Conservation (phyloP, 306 rosid genomes). For the Begonia peltatifolia region DNA sequence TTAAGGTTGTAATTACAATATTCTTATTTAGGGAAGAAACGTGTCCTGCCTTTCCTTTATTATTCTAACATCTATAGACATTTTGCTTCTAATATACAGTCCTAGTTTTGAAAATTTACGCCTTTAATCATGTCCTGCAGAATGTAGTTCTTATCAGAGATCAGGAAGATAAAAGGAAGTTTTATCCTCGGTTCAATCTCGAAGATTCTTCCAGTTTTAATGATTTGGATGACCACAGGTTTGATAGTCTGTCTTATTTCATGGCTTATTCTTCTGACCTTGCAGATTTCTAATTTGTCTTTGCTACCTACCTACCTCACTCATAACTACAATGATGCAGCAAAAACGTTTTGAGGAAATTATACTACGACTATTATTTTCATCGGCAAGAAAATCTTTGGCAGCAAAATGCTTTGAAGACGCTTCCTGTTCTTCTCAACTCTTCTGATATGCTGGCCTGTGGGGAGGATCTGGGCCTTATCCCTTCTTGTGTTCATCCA, state of each 20-base stretch:
- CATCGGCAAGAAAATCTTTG: constrained; percentile 92
- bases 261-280: too few relatives aligned
- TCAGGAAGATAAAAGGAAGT: constrained; percentile 65
- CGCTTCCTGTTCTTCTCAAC: constrained; percentile 78
- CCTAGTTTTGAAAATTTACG: too few relatives aligned
- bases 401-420: constrained; percentile 88
- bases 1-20: too few relatives aligned
- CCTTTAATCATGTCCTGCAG: constrained; percentile 25
- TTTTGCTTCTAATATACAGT: too few relatives aligned
- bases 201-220: constrained; percentile 81
- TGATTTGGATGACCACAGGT: constrained; percentile 87
- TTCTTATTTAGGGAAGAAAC: too few relatives aligned
- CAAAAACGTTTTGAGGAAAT: constrained; percentile 60
- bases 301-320: too few relatives aligned
- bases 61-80: too few relatives aligned
- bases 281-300: too few relatives aligned
- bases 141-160: constrained; percentile 75
- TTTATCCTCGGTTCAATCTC: constrained; percentile 92
- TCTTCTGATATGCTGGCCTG: constrained; percentile 89
- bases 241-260: background rate
- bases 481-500: constrained; percentile 97
- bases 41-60: too few relatives aligned
- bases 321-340: constrained; percentile 23
- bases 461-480: constrained; percentile 95
- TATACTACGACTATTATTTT: constrained; percentile 86